Conservation (phyloP, 768 basidiomycete species). For the Tylopilus rubrobrunneus region DNA sequence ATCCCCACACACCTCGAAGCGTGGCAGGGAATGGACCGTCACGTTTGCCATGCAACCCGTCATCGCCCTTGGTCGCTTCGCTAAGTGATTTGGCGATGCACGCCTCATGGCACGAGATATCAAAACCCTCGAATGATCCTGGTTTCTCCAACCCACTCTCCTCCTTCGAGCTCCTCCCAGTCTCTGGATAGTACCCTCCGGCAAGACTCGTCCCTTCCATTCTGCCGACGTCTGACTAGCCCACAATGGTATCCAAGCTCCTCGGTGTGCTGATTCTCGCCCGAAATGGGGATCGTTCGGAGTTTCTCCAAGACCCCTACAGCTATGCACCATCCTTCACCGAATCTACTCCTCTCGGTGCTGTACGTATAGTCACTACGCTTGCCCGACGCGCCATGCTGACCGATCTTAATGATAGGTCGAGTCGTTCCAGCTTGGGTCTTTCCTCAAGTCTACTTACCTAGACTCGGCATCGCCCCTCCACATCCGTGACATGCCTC, state of each 20-base stretch:
- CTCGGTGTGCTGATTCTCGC: slow-evolving; percentile 76
- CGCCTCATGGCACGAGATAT: slow-evolving; percentile 28
- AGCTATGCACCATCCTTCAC: slow-evolving; percentile 60
- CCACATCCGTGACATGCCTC: slow-evolving; percentile 64
- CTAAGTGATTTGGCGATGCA: slow-evolving; percentile 25
- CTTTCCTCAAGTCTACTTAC: slow-evolving; percentile 59
- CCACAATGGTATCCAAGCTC: slow-evolving; percentile 34
- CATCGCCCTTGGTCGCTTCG: slow-evolving; percentile 30
- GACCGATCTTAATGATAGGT: slow-evolving; percentile 38
- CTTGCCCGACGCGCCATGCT: neutral
- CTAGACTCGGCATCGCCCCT: slow-evolving; percentile 61
- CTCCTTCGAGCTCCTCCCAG: slow-evolving; percentile 1
- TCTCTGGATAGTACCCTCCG: neutral
- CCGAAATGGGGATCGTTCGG: slow-evolving; percentile 70
- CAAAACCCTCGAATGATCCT: slow-evolving; percentile 23
- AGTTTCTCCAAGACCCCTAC: slow-evolving; percentile 67
- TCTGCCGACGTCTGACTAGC: slow-evolving; percentile 12
- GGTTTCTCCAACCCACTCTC: slow-evolving; percentile 10
- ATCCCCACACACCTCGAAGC: slow-evolving; percentile 25
- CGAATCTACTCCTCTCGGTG: slow-evolving; percentile 74
- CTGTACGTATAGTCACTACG: slow-evolving; percentile 38
- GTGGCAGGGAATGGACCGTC: slow-evolving; percentile 26
- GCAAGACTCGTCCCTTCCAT: neutral
- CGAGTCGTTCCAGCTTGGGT: slow-evolving; percentile 65
- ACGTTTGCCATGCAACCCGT: slow-evolving; percentile 19